A percentile compares a stretch with the other conserved stretches of the same genome.
Conservation (phyloP, 2,329 filamentous ascomycete species). For the Fusarium sp. region DNA sequence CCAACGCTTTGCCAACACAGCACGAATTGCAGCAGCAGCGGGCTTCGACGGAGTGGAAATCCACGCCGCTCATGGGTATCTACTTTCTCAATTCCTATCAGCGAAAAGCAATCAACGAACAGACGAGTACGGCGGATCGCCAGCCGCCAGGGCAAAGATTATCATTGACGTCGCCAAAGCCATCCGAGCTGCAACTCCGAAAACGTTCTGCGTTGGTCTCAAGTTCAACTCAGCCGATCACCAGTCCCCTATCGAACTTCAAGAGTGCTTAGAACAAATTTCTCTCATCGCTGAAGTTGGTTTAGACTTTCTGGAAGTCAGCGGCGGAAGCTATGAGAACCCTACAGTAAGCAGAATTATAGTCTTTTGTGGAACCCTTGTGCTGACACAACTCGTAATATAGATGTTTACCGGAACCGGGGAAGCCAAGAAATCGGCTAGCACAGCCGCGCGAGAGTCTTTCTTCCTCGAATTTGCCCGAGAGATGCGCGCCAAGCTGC, state of each 20-base stretch:
- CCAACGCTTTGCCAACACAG: slow-evolving; percentile 66
- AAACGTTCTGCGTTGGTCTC: slow-evolving; percentile 65
- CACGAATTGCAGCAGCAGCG: slow-evolving; percentile 62
- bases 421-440: slow-evolving; percentile 28
- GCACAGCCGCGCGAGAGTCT: slow-evolving; percentile 71
- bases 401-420: slow-evolving; percentile 55
- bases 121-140: slow-evolving; percentile 69
- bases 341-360: slow-evolving; percentile 56
- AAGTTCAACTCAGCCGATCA: slow-evolving; percentile 73
- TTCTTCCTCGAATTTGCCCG: slow-evolving; percentile 78
- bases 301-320: slow-evolving; percentile 79
- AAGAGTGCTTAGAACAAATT: slow-evolving; percentile 72
- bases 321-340: slow-evolving; percentile 73
- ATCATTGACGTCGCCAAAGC: slow-evolving; percentile 66
- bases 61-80: slow-evolving; percentile 70
- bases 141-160: slow-evolving; percentile 64
- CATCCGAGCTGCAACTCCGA: slow-evolving; percentile 56
- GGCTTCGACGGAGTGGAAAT: slow-evolving; percentile 64
- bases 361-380: neutral
- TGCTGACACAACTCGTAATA: slow-evolving; percentile 3
- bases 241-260: slow-evolving; percentile 59
- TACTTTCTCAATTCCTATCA: slow-evolving; percentile 70
- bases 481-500: slow-evolving; percentile 63
- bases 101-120: slow-evolving; percentile 65
- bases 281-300: slow-evolving; percentile 62